Percentiles rank a stretch among this genome's conserved stretches.
Evolutionary conservation across 2,329 filamentous ascomycete species (phyloP).

Genomic region (Colletotrichum navitas): DNA sequence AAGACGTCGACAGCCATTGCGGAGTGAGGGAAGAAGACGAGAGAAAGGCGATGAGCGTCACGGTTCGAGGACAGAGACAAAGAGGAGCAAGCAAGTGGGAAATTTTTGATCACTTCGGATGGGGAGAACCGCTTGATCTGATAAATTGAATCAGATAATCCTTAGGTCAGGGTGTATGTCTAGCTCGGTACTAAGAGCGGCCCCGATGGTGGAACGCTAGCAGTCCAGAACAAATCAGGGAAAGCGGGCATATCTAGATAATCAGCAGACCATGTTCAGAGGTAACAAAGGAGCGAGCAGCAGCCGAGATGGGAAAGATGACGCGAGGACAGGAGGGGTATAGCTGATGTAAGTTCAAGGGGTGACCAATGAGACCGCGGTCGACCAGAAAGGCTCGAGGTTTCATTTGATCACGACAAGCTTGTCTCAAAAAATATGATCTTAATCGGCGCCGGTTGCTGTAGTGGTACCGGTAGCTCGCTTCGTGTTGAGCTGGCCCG

Average conservation of each 20-base stretch:
- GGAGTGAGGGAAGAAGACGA: slow-evolving; percentile 27
- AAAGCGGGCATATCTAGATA: slow-evolving; percentile 24
- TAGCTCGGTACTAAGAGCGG: slow-evolving; percentile 1
- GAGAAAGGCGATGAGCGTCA: background rate
- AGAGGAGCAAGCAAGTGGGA: slow-evolving; percentile 3
- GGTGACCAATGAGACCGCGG: slow-evolving; percentile 5
- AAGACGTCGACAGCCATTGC: slow-evolving; percentile 77
- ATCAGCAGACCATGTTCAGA: slow-evolving; percentile 22
- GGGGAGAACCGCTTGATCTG: slow-evolving; percentile 22
- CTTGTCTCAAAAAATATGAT: background rate
- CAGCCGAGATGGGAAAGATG: slow-evolving; percentile 12
- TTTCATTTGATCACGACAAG: slow-evolving; percentile 21
- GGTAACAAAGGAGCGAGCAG: background rate
- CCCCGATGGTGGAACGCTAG: slow-evolving; percentile 22
- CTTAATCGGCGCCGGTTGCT: slow-evolving; percentile 4
- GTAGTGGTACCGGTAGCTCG: too few species aligned
- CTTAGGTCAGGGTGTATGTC: slow-evolving; percentile 12
- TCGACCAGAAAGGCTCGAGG: slow-evolving; percentile 3
- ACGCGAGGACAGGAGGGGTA: slow-evolving; percentile 15
- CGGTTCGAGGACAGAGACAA: background rate
- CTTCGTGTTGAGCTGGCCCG: slow-evolving; percentile 10
- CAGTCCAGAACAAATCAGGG: slow-evolving; percentile 9
- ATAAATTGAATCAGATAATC: slow-evolving; percentile 35
- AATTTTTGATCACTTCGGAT: background rate
- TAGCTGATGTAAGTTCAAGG: slow-evolving; percentile 8